phyloP scores from a whole-genome alignment of 1,284 basidiomycete species.

The Amylostereum areolatum region DNA sequence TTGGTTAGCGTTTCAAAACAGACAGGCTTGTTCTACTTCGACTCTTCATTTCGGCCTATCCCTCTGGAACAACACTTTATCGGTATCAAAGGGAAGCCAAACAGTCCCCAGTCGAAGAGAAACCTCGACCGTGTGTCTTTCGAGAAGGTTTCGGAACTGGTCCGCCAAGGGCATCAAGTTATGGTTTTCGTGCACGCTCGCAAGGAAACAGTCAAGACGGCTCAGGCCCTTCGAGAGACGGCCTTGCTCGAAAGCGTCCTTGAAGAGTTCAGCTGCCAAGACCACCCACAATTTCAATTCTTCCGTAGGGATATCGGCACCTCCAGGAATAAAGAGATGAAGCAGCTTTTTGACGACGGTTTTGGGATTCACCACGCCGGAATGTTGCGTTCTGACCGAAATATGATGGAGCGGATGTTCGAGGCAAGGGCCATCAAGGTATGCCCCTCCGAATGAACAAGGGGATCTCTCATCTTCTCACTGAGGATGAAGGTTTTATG shows the following conservation, averaged over 20 bases:
- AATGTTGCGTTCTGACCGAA: constrained; percentile 93
- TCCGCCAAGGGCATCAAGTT: constrained; percentile 89
- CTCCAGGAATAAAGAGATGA: constrained; percentile 96
- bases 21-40: constrained; percentile 97
- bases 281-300: constrained; percentile 70
- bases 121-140: constrained; percentile 91
- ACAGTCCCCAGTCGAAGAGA: constrained; percentile 68
- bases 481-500: constrained; percentile 73
- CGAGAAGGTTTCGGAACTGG: constrained; percentile 84
- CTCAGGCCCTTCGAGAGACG: constrained; percentile 80
- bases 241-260: constrained; percentile 68
- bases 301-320: constrained; percentile 77
- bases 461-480: constrained; percentile 7
- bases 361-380: constrained; percentile 99
- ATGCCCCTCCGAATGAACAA: neutral
- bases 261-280: constrained; percentile 77
- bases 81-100: constrained; percentile 90
- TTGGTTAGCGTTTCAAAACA: constrained; percentile 74
- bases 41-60: constrained; percentile 94
- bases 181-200: constrained; percentile 99
- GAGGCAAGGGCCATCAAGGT: constrained; percentile 90
- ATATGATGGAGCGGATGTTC: constrained; percentile 95
- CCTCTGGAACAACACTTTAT: constrained; percentile 98
- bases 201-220: constrained; percentile 97
- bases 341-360: constrained; percentile 85